Evolutionary conservation across 495 filamentous ascomycete genomes (phyloP).

Genomic region (Aspergillus indologenus): DNA sequence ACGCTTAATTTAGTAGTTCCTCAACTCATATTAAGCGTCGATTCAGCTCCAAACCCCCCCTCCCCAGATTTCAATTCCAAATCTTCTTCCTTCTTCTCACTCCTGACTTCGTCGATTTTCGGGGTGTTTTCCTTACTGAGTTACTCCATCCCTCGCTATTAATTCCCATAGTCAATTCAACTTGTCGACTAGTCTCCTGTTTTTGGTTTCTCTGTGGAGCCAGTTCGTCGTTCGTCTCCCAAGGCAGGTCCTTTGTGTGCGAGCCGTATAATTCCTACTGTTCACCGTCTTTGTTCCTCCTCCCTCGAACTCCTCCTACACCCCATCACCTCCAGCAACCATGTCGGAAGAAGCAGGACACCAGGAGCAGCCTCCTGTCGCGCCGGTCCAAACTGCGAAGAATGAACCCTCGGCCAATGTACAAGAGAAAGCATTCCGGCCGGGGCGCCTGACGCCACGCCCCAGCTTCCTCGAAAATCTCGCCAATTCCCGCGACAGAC

Average conservation of each 20-base stretch:
- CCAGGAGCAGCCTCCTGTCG: background rate
- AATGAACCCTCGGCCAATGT: background rate
- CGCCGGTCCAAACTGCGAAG: background rate
- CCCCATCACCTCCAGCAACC: background rate
- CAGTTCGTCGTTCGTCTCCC: background rate
- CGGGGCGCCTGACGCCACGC: conserved; percentile 30
- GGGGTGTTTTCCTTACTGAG: background rate
- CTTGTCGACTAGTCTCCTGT: background rate
- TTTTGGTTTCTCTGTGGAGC: background rate
- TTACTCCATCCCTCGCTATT: too few relatives aligned
- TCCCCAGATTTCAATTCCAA: background rate
- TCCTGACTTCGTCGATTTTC: conserved; percentile 3
- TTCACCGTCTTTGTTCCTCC: background rate
- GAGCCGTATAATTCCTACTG: background rate
- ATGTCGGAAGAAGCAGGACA: conserved; percentile 1
- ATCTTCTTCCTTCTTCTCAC: background rate
- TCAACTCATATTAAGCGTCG: background rate
- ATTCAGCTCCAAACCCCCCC: background rate
- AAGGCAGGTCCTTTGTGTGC: conserved; percentile 2
- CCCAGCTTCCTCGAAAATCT: conserved; percentile 41
- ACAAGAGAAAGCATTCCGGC: conserved; percentile 28
- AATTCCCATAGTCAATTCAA: background rate
- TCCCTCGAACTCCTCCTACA: background rate
- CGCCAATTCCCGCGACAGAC: conserved; percentile 34
- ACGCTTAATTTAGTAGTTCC: background rate